These are phyloP conservation scores for Lanmaoa rubissima DNA, from an alignment of 768 basidiomycete genomes.

Conservation along the genomic window DNA sequence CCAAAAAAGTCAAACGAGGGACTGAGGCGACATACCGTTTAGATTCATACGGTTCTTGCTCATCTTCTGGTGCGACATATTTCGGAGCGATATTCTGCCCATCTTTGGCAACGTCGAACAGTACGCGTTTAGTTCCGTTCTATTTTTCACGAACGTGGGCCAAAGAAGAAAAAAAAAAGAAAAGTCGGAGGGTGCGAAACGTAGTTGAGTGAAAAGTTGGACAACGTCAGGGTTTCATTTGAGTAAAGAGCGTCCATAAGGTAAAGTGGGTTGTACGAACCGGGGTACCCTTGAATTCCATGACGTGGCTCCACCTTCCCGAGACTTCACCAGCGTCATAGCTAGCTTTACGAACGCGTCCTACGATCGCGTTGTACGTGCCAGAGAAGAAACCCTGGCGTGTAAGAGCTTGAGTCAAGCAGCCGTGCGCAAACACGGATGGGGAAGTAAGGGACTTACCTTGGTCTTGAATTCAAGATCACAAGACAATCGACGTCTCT, in stretches of 20 bases:
- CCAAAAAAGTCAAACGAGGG: background rate
- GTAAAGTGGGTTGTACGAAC: conserved; percentile 37
- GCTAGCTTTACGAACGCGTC: conserved; percentile 65
- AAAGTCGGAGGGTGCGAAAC: too few relatives aligned
- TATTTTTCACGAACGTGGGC: conserved; percentile 24
- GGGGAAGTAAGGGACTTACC: conserved; percentile 39
- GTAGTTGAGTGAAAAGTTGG: too few relatives aligned
- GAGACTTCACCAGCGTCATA: conserved; percentile 79
- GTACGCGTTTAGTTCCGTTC: conserved; percentile 65
- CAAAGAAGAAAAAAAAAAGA: background rate
- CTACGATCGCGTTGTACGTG: conserved; percentile 87
- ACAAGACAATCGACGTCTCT: conserved; percentile 66
- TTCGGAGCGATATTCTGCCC: conserved; percentile 75
- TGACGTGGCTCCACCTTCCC: conserved; percentile 87
- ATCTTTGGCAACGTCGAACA: conserved; percentile 84
- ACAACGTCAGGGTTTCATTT: background rate
- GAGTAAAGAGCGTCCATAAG: too few relatives aligned
- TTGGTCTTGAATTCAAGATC: conserved; percentile 98
- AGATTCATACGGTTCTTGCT: conserved; percentile 91
- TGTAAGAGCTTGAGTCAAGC: background rate
- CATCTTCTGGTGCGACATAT: conserved; percentile 77
- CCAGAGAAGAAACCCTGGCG: conserved; percentile 93
- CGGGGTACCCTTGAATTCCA: conserved; percentile 78
- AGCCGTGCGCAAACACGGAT: background rate
- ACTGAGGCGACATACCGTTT: conserved; percentile 51